Conservation (phyloP, 192 early-diverging fungal genomes). For the Backusella macrospora region DNA sequence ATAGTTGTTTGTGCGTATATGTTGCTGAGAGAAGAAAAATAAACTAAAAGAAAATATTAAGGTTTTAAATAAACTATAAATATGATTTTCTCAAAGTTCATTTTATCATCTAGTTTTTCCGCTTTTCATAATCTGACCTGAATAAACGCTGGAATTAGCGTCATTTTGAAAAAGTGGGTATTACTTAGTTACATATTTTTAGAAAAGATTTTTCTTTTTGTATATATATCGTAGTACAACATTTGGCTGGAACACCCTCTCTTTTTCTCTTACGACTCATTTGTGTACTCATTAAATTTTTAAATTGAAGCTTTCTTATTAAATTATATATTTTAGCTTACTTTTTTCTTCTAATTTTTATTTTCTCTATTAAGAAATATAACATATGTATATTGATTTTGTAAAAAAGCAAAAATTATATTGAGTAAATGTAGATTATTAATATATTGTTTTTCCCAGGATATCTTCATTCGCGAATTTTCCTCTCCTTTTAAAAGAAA, state of each 20-base stretch:
- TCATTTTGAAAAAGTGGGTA: slow-evolving; percentile 1
- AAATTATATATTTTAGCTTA: not conserved
- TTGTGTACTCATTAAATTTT: not conserved
- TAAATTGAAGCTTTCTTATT: not conserved
- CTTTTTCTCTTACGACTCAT: slow-evolving; percentile 8
- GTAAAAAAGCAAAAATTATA: not conserved
- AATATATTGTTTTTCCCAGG: not conserved
- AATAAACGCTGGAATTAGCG: not conserved
- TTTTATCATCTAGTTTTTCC: not conserved
- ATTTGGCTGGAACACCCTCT: not conserved
- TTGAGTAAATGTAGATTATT: not conserved
- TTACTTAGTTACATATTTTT: slow-evolving; percentile 12
- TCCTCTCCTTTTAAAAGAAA: not conserved
- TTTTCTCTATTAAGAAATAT: not conserved
- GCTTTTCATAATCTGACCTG: not conserved
- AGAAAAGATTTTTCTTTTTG: not conserved
- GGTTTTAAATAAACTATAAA: no score
- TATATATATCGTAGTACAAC: not conserved
- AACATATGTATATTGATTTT: not conserved
- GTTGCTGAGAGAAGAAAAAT: no score
- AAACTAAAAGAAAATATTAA: no score
- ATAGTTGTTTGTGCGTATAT: not conserved
- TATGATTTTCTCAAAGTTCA: not conserved
- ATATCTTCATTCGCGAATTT: not conserved
- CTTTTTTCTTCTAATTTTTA: slow-evolving; percentile 1